Evolutionary conservation across 345 rosid genomes (phyloP), one percentile per base, ranked within the genome.

Genomic region (Eucalyptus tenuipes): DNA sequence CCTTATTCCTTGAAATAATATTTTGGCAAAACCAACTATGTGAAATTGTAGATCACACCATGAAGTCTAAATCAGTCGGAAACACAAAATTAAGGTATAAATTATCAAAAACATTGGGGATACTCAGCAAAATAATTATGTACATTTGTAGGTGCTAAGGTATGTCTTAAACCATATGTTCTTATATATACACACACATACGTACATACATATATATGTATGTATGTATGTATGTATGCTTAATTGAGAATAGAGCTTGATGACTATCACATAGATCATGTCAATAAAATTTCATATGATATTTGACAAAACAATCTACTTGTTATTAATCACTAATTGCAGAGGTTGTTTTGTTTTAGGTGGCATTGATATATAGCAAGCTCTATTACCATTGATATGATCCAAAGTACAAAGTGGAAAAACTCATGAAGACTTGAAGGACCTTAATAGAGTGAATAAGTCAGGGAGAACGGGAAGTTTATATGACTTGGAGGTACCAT

Each of bases 61-160:
- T 4, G 7, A 33, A 16, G 80, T 17, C 1, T 5, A 7, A 33
- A 17, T 17, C 0, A 33, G 4, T 31, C 2, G 40, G 1, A 68
- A 68, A 31, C 44, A 68, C 44, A 33, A 33, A 68, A 71, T 71
- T 24, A 15, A 71, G 82, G 45, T 0, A 71, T 22, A 37, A 37
- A 8, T 33, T 33, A 37, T 71, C 5, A 18, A 37, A 71, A 17
- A 71, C 81, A 37, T 3, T 71, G 80, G 24, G 44, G 37, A 31
- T 33, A 68, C 22, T 33, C 24, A 10, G 24, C 42, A 68, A 68
- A 68, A 68, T 68, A 68, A 68, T 33, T 16, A 31, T 29, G 37
- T 29, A 29, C 37, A 4, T 29, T 14, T n/a, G 37, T 14, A 14
- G 37, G 4, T 59, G 66, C 66, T 59, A 59, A 59, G 12, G 2